Conservation (phyloP, 2,329 filamentous ascomycete species). For the Neodidymelliopsis sp. region DNA sequence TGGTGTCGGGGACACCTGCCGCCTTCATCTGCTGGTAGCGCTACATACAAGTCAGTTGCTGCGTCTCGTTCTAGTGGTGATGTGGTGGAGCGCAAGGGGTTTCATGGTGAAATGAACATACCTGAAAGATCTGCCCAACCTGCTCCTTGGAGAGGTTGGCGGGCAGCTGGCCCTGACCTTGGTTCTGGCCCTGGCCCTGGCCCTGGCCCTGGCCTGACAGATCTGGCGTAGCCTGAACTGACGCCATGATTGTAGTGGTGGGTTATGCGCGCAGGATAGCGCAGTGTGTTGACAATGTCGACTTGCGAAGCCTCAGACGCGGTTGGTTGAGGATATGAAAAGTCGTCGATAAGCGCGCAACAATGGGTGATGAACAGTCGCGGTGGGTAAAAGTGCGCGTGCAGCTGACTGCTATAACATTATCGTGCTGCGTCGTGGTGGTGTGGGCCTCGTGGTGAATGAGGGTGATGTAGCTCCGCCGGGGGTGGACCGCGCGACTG, state of each 20-base stretch:
- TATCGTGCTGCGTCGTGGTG: constrained; percentile 42
- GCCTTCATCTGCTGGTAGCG: constrained; percentile 91
- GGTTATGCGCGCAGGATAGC: constrained; percentile 21
- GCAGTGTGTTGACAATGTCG: constrained; percentile 24
- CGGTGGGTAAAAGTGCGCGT: constrained; percentile 30
- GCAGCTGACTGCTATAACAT: constrained; percentile 44
- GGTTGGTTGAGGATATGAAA: constrained; percentile 23
- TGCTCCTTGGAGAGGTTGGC: constrained; percentile 77
- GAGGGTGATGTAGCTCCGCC: constrained; percentile 42
- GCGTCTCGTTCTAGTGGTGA: background rate
- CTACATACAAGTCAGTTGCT: constrained; percentile 60
- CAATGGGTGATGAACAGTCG: constrained; percentile 35
- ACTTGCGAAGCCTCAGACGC: constrained; percentile 25
- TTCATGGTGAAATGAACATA: constrained; percentile 51
- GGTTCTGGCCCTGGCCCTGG: constrained; percentile 62
- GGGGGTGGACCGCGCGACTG: constrained; percentile 40
- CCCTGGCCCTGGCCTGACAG: constrained; percentile 66
- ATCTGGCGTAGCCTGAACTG: constrained; percentile 75
- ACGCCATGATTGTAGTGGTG: constrained; percentile 68
- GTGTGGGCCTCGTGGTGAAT: constrained; percentile 32
- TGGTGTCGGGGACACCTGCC: constrained; percentile 77
- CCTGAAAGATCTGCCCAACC: constrained; percentile 75
- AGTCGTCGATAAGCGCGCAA: constrained; percentile 29
- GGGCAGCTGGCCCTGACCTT: constrained; percentile 64
- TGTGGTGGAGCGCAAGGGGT: constrained; percentile 10